Evolutionary conservation across 768 basidiomycete genomes (phyloP), one percentile per base, ranked within the genome.

Genomic region (Collybiopsis luxurians): DNA sequence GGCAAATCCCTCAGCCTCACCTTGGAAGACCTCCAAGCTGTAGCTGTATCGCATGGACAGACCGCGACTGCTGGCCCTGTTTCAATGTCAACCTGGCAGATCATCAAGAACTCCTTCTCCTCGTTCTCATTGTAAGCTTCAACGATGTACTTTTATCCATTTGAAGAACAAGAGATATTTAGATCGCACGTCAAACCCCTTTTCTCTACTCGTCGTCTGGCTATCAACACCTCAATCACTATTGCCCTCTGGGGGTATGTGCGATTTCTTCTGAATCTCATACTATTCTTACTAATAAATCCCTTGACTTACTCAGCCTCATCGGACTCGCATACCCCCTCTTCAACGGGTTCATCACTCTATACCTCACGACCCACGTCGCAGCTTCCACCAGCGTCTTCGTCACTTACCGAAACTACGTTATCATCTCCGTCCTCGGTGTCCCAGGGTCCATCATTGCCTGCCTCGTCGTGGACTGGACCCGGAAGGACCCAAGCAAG

Each of bases 301-400:
- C 17, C 38, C 1, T 40, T 63, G 5, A 62, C 9, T 21, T 40
- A 24, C 0, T 26, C 70, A 79, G 73, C 30, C 61, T 79, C 24
- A 77, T 82, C 49, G 82, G 82, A 7, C 73, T 82, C 1, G 81
- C 79, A 5, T 83, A 79, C 61, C 83, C 83, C 3, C 69, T 84
- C 2, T 82, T 77, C 69, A 82, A 73, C 55, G 65, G 71, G 2
- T 84, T 83, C 68, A 70, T 84, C 24, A 77, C 82, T 2, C 66
- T 79, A 1, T 81, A 80, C 59, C 74, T 82, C 19, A 67, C 64
- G 27, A 66, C 70, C 17, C 74, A 70, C 26, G 66, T 72, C 0
- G 61, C 64, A 4, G 59, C 61, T 11, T 11, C 67, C 4, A 54
- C 66, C 11, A 64, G 59, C 34, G 60, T 73, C 0, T 58, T 61